Percentiles rank a stretch among this genome's conserved stretches.
Evolutionary conservation across 2,329 filamentous ascomycete species (phyloP).

Genomic region (Aspergillus texensis): DNA sequence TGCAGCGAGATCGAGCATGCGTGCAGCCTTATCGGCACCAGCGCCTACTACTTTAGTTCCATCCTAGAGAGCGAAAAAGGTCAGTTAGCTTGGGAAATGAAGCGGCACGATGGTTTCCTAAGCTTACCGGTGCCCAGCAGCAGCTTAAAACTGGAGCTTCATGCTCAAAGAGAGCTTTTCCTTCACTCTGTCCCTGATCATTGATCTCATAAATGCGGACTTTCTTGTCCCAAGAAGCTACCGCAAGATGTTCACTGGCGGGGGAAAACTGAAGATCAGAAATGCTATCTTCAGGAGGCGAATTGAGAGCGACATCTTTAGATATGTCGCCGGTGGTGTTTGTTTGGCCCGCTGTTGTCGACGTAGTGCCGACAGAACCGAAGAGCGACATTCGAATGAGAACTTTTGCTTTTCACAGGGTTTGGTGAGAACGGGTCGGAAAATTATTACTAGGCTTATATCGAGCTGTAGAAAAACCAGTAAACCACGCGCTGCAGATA

Average conservation of each 20-base stretch:
- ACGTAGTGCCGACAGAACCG: constrained; percentile 52
- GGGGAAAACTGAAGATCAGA: constrained; percentile 84
- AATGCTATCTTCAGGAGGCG: constrained; percentile 85
- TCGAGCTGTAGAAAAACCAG: background rate
- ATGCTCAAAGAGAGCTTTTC: constrained; percentile 84
- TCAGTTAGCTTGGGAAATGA: background rate
- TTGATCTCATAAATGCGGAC: constrained; percentile 95
- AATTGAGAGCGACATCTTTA: constrained; percentile 78
- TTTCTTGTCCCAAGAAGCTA: constrained; percentile 96
- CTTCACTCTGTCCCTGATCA: constrained; percentile 73
- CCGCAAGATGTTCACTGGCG: constrained; percentile 77
- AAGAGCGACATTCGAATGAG: constrained; percentile 52
- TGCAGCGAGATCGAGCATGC: constrained; percentile 76
- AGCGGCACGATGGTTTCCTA: background rate
- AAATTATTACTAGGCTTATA: background rate
- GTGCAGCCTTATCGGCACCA: constrained; percentile 88
- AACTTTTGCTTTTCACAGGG: constrained; percentile 18
- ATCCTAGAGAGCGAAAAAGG: constrained; percentile 61
- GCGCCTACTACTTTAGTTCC: constrained; percentile 84
- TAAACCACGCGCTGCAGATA: background rate
- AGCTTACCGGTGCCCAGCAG: constrained; percentile 82
- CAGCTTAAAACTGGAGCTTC: constrained; percentile 81
- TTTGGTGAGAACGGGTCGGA: background rate
- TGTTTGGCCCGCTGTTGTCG: constrained; percentile 54
- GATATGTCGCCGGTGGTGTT: constrained; percentile 88